Evolutionary conservation across 441 rosid species (phyloP).

Genomic region (Pelargonium fulgidum): DNA sequence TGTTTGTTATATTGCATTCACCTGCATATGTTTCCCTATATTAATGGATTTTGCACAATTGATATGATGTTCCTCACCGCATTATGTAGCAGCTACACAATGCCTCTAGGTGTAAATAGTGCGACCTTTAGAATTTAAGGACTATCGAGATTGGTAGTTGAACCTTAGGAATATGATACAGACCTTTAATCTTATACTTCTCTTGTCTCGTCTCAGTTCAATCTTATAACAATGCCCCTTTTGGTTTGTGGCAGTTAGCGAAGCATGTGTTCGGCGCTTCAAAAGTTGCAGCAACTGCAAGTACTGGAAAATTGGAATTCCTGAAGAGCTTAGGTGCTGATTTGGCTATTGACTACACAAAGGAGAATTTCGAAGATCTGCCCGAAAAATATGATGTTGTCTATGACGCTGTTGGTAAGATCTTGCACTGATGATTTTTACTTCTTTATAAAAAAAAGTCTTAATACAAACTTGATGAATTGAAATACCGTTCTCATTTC

Average conservation of each 20-base stretch:
- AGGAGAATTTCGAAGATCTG: slow-evolving; percentile 71
- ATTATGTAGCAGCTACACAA: too few relatives aligned
- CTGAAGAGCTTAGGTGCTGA: slow-evolving; percentile 76
- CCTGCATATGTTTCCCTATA: too few relatives aligned
- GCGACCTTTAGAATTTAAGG: background rate
- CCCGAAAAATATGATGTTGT: slow-evolving; percentile 72
- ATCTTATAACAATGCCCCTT: background rate
- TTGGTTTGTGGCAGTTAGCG: slow-evolving; percentile 46
- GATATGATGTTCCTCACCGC: too few relatives aligned
- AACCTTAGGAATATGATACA: too few relatives aligned
- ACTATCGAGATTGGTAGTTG: too few relatives aligned
- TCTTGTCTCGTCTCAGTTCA: background rate
- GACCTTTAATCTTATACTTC: too few relatives aligned
- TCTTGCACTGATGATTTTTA: background rate
- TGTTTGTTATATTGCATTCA: too few relatives aligned
- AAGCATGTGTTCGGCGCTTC: slow-evolving; percentile 84
- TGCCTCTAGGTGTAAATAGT: too few relatives aligned
- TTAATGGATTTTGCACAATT: too few relatives aligned
- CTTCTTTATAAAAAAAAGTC: too few relatives aligned
- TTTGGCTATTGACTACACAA: slow-evolving; percentile 80
- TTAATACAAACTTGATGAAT: too few relatives aligned
- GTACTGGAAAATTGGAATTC: slow-evolving; percentile 61
- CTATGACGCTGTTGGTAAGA: slow-evolving; percentile 76
- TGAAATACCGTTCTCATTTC: too few relatives aligned
- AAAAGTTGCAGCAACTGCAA: slow-evolving; percentile 76